These are phyloP conservation scores for Leccinum disarticulatum DNA, from an alignment of 768 basidiomycete genomes.

Conservation along the genomic window DNA sequence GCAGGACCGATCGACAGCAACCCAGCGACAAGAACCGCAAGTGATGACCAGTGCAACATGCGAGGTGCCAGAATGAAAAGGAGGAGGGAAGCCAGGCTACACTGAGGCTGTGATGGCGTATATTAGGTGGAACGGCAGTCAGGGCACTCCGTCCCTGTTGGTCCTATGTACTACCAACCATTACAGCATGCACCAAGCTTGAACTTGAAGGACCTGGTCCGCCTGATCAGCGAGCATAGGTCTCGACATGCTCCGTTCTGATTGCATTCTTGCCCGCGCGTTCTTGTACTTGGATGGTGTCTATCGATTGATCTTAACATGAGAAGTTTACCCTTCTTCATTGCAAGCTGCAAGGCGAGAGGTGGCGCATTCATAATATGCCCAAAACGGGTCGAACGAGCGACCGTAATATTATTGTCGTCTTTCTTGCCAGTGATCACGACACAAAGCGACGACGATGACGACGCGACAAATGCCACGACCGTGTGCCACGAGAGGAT, in stretches of 20 bases:
- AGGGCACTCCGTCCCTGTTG: neutral
- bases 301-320: too few species aligned
- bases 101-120: neutral
- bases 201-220: neutral
- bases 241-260: neutral
- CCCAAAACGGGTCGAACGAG: too few species aligned
- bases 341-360: too few species aligned
- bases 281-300: neutral
- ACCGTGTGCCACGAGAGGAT: too few species aligned
- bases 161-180: too few species aligned
- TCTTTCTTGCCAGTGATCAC: too few species aligned
- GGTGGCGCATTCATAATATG: neutral
- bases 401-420: too few species aligned
- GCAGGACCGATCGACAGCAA: constrained; percentile 18
- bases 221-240: neutral
- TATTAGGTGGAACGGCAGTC: neutral
- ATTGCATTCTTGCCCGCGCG: neutral
- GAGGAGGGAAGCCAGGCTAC: neutral
- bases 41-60: constrained; percentile 10
- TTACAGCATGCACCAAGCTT: too few species aligned
- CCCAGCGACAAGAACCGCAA: constrained; percentile 18
- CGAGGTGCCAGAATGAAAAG: constrained; percentile 10
- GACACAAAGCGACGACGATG: too few species aligned
- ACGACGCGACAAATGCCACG: too few species aligned
- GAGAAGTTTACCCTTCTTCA: too few species aligned